Percentiles rank a stretch among this genome's conserved stretches.
Evolutionary conservation across 306 rosid species (phyloP).

Genomic region (Carpinus fangiana): DNA sequence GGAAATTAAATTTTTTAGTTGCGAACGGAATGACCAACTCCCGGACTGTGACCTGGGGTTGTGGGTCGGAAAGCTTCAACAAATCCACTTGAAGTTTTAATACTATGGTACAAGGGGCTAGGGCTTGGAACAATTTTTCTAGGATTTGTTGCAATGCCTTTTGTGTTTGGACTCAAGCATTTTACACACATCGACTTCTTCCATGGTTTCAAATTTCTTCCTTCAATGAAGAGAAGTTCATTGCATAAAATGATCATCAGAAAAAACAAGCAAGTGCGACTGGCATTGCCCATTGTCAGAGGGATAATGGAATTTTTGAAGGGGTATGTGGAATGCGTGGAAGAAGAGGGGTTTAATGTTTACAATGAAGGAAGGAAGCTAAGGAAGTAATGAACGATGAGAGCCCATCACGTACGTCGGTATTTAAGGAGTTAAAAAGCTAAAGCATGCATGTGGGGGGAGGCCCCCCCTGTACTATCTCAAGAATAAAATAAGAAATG

Average conservation of each 20-base stretch:
- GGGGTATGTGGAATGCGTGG: background rate
- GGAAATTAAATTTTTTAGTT: slow-evolving; percentile 20
- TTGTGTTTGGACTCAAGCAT: background rate
- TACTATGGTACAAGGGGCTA: too few relatives aligned
- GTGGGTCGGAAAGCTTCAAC: slow-evolving; percentile 71
- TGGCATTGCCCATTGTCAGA: slow-evolving; percentile 47
- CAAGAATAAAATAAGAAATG: background rate
- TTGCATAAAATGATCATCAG: slow-evolving; percentile 45
- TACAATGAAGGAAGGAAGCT: background rate
- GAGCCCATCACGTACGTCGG: background rate
- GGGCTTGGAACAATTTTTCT: too few relatives aligned
- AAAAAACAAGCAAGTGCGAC: slow-evolving; percentile 41
- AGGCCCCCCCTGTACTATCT: background rate
- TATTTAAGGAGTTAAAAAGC: slow-evolving; percentile 21
- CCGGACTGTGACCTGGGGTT: slow-evolving; percentile 75
- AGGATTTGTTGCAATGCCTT: slow-evolving; percentile 7
- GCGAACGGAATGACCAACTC: slow-evolving; percentile 70
- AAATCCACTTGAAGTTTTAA: slow-evolving; percentile 28
- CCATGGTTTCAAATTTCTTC: slow-evolving; percentile 43
- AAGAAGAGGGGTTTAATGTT: background rate
- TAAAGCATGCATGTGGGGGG: background rate
- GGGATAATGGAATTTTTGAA: background rate
- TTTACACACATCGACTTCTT: slow-evolving; percentile 23
- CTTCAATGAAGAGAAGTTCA: slow-evolving; percentile 47
- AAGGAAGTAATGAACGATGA: background rate